Evolutionary conservation across 2,329 filamentous ascomycete genomes (phyloP), one percentile per base, ranked within the genome.

Genomic region (Aspergillus pseudonomiae): DNA sequence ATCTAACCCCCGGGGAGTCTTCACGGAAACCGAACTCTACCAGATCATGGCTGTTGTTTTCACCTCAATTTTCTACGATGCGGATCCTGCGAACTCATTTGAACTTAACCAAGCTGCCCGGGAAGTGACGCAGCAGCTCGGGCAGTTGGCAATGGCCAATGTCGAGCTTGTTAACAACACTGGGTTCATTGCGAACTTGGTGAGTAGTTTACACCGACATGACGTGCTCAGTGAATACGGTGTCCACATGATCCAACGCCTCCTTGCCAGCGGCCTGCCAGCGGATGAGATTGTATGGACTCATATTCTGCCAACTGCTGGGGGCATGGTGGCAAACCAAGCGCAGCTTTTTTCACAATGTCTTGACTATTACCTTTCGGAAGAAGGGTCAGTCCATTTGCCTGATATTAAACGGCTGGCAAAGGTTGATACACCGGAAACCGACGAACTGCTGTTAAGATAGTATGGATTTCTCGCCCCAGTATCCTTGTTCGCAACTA

Each of bases 311-410:
- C 85, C 85, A 36, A 87, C 85, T 0, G 84, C 84, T 1, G 84
- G 83, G 30, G 83, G 83, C 43, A 83, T 85, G 76, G 83, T 86
- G 4, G 78, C 82, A 3, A 87, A 86, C 62, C 85, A 88, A 69
- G 84, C 83, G 9, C 84, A 87, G 63, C 80, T 87, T 26, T 86
- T 88, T 68, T 82, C 79, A 0, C 85, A 88, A 66, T 84, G 81
- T 30, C 72, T 88, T 56, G 86, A 88, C 68, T 86, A 83, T 71
- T 87, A 86, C 72, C 78, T 88, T 53, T 79, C 79, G 4, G 74
- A 79, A n/a, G 79, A 81, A 24, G 84, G 84, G 39, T 74, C 77
- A 4, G 67, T 78, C 41, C 79, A 86, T 72, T 79, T 84, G 68
- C 73, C 79, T 2, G 77, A 80, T 11, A 83, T 87, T 46, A 79